Evolutionary conservation across 805 yeast species (phyloP), one percentile per base, ranked within the genome.

Genomic region (Nakazawaea peltata): DNA sequence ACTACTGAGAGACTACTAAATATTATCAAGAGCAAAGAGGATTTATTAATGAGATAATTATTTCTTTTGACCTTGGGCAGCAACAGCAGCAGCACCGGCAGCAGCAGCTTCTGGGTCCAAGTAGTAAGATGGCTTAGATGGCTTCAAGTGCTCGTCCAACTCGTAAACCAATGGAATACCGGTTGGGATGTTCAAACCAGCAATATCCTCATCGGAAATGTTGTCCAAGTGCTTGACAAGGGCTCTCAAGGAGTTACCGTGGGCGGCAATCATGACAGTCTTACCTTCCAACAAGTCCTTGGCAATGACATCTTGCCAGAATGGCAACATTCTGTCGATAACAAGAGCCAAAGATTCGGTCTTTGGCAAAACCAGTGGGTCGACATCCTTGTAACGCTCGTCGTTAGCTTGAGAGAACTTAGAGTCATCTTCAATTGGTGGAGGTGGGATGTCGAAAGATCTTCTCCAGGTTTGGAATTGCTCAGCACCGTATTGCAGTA

Each of bases 31-130:
- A n/a, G n/a, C n/a, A n/a, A n/a, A n/a, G n/a, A n/a, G n/a, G n/a
- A 21, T 21, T 21, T 8, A 18, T 28, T 15, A 17, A 13, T 14
- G 17, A 26, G 10, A 15, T 17, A 26, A 19, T 41, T 60, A 67
- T 51, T 73, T 72, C 70, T 74, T 76, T 61, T 71, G 71, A 63
- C 97, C 97, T 72, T 88, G 97, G 54, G 85, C 85, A 54, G 97
- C 97, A 53, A 88, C 97, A 42, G 96, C 96, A 58, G 97, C 97
- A 48, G 97, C 97, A 74, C 97, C 97, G 38, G 96, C 96, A 47
- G 88, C 95, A 56, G 97, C 97, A 56, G 97, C 97, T 71, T 86
- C 97, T 56, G 97, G 97, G 70, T 88, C 97, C 67, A 88, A 81
- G 80, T 88, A 88, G 77, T 88, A 86, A 52, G 94, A 78, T 50